Percentiles rank a stretch among this genome's conserved stretches.
These are phyloP conservation scores for Helotiales sp. DNA, from an alignment of 2,329 filamentous ascomycete genomes.

Conservation along the genomic window DNA sequence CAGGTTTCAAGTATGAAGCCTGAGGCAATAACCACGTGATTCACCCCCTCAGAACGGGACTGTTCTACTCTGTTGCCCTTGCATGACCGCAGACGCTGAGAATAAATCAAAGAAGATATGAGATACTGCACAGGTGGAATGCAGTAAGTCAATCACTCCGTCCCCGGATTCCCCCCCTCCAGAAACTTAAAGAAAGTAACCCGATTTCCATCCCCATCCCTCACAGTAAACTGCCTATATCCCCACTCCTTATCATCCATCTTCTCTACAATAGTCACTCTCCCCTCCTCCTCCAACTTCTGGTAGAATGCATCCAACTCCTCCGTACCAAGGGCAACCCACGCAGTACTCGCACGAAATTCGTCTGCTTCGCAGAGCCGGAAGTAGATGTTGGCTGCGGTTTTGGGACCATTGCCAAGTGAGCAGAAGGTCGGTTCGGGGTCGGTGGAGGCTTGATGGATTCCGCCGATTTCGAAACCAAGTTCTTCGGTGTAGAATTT, in stretches of 20 bases:
- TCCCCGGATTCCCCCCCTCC: background rate
- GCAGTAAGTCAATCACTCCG: background rate
- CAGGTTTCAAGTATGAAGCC: background rate
- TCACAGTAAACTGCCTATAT: constrained; percentile 2
- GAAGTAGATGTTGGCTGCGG: constrained; percentile 1
- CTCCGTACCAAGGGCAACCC: background rate
- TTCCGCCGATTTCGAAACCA: background rate
- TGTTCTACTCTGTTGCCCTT: too few species aligned
- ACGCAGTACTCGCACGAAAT: background rate
- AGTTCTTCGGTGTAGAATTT: constrained; percentile 2
- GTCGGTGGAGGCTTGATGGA: background rate
- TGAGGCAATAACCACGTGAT: background rate
- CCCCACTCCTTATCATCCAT: background rate
- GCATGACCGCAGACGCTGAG: too few species aligned
- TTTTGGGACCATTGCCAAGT: background rate
- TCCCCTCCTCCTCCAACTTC: background rate
- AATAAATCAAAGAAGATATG: too few species aligned
- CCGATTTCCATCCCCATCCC: background rate
- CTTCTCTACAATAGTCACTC: background rate
- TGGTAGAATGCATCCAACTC: background rate
- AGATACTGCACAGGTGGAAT: too few species aligned
- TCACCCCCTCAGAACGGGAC: background rate
- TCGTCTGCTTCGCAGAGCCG: background rate
- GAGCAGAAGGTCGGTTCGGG: background rate
- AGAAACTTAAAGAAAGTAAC: constrained; percentile 1